Conservation (phyloP, 1,139 yeast genomes). For the Yamadazyma trypodendri region DNA sequence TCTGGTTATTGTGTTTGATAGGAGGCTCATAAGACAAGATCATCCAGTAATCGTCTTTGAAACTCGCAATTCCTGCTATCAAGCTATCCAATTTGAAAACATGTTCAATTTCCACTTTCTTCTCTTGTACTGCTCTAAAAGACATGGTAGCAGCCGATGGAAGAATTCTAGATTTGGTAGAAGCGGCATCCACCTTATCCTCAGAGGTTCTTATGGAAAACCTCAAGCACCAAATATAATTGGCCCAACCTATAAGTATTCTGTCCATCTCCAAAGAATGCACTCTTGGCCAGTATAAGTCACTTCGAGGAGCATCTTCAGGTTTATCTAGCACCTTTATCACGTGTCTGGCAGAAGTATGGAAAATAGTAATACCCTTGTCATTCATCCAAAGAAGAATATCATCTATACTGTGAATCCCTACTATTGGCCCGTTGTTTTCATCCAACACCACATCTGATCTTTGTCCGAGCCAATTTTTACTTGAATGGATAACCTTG, state of each 20-base stretch:
- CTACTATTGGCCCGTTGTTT: slow-evolving; percentile 71
- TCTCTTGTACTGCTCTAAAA: slow-evolving; percentile 55
- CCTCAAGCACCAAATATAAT: slow-evolving; percentile 71
- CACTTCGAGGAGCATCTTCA: slow-evolving; percentile 64
- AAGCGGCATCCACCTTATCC: slow-evolving; percentile 18
- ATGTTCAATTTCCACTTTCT: slow-evolving; percentile 56
- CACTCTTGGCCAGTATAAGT: slow-evolving; percentile 80
- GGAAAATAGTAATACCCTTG: slow-evolving; percentile 65
- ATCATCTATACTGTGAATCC: slow-evolving; percentile 59
- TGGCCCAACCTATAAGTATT: slow-evolving; percentile 81
- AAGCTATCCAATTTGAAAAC: slow-evolving; percentile 56
- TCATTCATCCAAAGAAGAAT: slow-evolving; percentile 85
- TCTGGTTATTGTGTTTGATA: slow-evolving; percentile 24
- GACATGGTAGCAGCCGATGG: slow-evolving; percentile 71
- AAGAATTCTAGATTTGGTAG: slow-evolving; percentile 35
- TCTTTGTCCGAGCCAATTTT: slow-evolving; percentile 85
- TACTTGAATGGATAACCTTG: slow-evolving; percentile 67
- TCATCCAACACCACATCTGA: slow-evolving; percentile 63
- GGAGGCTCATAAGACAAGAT: slow-evolving; percentile 58
- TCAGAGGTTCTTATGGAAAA: slow-evolving; percentile 31
- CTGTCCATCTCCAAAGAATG: slow-evolving; percentile 67
- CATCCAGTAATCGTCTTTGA: slow-evolving; percentile 64
- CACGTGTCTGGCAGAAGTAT: slow-evolving; percentile 43
- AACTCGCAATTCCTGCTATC: slow-evolving; percentile 76
- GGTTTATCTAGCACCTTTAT: slow-evolving; percentile 60